Percentiles rank a stretch among this genome's conserved stretches.
These are phyloP conservation scores for Aspergillus melleus DNA, from an alignment of 2,329 filamentous ascomycete genomes.

Conservation along the genomic window DNA sequence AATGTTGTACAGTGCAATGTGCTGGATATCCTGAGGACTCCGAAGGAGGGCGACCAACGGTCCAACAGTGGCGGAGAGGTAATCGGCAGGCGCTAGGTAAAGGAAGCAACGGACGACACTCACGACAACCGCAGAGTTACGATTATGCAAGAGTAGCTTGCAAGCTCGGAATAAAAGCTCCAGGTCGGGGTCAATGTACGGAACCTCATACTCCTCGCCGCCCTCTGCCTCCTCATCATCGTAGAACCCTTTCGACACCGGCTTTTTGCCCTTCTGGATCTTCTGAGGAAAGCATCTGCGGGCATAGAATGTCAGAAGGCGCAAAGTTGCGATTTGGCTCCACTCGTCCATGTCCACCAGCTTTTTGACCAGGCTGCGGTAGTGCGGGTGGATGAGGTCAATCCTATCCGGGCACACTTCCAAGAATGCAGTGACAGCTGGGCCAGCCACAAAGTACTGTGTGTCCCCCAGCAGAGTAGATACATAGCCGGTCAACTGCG, in stretches of 20 bases:
- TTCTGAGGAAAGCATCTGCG: constrained; percentile 81
- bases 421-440: constrained; percentile 84
- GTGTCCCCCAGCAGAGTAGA: constrained; percentile 78
- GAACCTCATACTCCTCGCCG: constrained; percentile 55
- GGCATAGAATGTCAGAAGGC: constrained; percentile 80
- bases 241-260: constrained; percentile 73
- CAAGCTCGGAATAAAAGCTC: constrained; percentile 77
- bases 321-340: constrained; percentile 83
- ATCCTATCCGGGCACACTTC: constrained; percentile 85
- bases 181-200: constrained; percentile 75
- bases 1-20: constrained; percentile 89
- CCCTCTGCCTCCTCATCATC: constrained; percentile 59
- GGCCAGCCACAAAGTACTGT: constrained; percentile 95
- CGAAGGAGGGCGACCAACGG: constrained; percentile 84
- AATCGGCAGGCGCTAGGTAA: constrained; percentile 76
- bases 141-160: constrained; percentile 82
- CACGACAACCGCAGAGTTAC: constrained; percentile 89
- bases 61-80: constrained; percentile 73
- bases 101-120: constrained; percentile 83
- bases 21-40: constrained; percentile 81
- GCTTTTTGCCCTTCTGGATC: constrained; percentile 59
- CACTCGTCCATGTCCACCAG: constrained; percentile 99
- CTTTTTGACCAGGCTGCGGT: constrained; percentile 80
- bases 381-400: constrained; percentile 88
- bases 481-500: constrained; percentile 82